Evolutionary conservation across 2,329 filamentous ascomycete genomes (phyloP), one percentile per base, ranked within the genome.

Genomic region (Paecilomyces variotii): DNA sequence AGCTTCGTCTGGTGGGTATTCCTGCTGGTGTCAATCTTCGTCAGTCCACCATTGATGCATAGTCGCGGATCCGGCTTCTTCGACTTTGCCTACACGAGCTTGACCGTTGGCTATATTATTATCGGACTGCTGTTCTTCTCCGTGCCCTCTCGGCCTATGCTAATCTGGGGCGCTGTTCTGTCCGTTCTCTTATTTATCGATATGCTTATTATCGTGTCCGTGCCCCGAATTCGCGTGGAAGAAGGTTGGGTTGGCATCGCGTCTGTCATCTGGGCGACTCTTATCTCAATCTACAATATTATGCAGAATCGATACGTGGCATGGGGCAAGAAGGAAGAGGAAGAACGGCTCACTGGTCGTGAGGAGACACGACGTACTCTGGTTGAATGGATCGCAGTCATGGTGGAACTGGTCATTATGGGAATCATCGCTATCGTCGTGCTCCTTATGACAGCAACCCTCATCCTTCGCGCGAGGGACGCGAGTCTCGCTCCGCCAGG

Each of bases 1-100:
- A 89, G 86, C 58, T 91, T 95, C 68, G 68, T 91, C n/a, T 97
- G 93, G 93, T 97, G 94, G 93, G 82, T 90, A 9, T 74, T 97
- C 57, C 80, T 96, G 34, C 81, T 99, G n/a, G 85, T 97, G 14
- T 91, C 90, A 57, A 86, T 88, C 64, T 99, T 99, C 76, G 87
- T 95, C 65, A 96, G 90, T 56, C 91, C 91, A 12, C 93, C 93
- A 0, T 87, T 88, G 53, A 86, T 97, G 71, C 86, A 94, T 71
- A 89, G 87, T 9, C 86, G 91, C 56, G 94, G 94, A 4, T 94
- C 91, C n/a, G 90, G 90, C 45, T 99, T 96, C 82, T 91, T 91
- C 72, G 84, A 90, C 59, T 95, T 96, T 70, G 84, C 87, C 62
- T 97, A 89, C 74, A 86, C 90, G 4, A 91, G 87, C 55, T 74